phyloP scores from a whole-genome alignment of 345 rosid genomes.

The Capsella bursapastoris region DNA sequence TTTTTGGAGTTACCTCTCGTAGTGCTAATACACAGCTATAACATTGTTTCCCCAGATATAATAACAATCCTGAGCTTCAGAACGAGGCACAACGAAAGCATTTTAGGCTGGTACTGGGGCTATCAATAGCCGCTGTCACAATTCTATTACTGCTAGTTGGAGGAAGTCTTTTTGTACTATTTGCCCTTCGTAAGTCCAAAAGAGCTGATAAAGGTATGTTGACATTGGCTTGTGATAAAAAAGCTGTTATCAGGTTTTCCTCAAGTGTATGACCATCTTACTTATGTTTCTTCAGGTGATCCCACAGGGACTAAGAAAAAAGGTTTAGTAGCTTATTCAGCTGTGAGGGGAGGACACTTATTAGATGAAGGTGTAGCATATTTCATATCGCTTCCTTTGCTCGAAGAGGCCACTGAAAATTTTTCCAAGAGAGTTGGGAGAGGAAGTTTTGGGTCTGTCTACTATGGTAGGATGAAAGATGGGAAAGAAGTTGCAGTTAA shows the following conservation, averaged over 20 bases:
- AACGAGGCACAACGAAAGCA: conserved; percentile 53
- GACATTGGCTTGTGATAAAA: background rate
- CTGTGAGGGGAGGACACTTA: conserved; percentile 66
- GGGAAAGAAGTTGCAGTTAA: conserved; percentile 97
- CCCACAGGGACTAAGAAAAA: conserved; percentile 53
- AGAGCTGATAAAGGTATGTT: conserved; percentile 58
- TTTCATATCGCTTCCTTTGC: conserved; percentile 67
- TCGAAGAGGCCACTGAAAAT: conserved; percentile 77
- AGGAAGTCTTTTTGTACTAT: conserved; percentile 58
- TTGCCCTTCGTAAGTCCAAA: conserved; percentile 49
- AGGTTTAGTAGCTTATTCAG: conserved; percentile 58
- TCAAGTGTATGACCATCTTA: conserved; percentile 8
- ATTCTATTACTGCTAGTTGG: conserved; percentile 55
- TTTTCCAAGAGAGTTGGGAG: conserved; percentile 82
- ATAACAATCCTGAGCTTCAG: conserved; percentile 64
- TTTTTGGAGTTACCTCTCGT: conserved; percentile 5
- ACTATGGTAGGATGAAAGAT: conserved; percentile 91
- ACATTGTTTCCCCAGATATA: conserved; percentile 58
- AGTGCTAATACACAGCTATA: conserved; percentile 4
- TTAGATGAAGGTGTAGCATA: conserved; percentile 81
- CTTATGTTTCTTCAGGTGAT: conserved; percentile 52
- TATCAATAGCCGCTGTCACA: conserved; percentile 57
- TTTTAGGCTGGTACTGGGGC: conserved; percentile 61
- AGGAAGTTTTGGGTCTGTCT: conserved; percentile 96
- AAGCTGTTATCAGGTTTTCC: conserved; percentile 3